These are phyloP conservation scores for Tritrichomonas foetus DNA, from an alignment of 208 protist genomes.

Conservation along the genomic window DNA sequence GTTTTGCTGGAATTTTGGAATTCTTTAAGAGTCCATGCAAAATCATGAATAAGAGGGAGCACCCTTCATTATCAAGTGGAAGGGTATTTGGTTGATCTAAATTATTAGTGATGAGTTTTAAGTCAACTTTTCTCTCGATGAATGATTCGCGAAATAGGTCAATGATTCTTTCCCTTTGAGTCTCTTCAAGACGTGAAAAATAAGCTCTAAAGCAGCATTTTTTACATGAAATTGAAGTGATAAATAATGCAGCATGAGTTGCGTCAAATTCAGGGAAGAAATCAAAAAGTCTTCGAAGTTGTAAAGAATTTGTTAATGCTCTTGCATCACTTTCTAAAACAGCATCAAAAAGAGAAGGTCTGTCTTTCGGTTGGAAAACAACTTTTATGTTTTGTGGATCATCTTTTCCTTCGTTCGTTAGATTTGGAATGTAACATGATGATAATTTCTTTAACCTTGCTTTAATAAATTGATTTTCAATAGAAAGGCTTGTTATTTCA, in stretches of 20 bases:
- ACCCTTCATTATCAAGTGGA: not conserved
- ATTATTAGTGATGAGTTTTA: not conserved
- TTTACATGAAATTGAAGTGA: not conserved
- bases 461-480: no score
- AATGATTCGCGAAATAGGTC: not conserved
- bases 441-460: no score
- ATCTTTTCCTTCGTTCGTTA: no score
- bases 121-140: not conserved
- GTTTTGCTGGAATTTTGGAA: not conserved
- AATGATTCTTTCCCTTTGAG: not conserved
- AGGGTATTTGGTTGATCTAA: not conserved
- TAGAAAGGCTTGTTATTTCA: no score
- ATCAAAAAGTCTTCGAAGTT: not conserved
- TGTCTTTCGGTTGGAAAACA: no score
- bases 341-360: not conserved
- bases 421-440: no score
- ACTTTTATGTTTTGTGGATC: no score
- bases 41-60: not conserved
- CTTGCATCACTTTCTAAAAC: not conserved
- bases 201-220: not conserved
- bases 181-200: not conserved
- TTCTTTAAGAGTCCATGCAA: not conserved
- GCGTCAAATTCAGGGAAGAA: conserved; percentile 7
- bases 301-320: not conserved
- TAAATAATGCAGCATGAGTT: not conserved